phyloP scores from a whole-genome alignment of 306 rosid species.

The Vigna nakashimae region DNA sequence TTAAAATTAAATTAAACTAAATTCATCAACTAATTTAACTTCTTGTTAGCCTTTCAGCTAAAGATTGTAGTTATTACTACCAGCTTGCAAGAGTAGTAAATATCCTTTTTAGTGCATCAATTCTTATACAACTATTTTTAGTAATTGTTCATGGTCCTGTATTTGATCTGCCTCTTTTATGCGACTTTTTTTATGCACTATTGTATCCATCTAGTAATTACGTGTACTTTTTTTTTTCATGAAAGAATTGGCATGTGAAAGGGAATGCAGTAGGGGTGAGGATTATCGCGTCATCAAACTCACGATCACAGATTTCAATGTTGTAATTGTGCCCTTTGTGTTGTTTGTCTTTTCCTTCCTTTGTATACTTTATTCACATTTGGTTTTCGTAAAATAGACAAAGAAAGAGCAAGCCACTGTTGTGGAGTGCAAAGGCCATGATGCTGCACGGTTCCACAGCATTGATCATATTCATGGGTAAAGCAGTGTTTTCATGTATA shows the following conservation, averaged over 20 bases:
- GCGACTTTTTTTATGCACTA: background rate
- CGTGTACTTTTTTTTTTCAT: slow-evolving; percentile 40
- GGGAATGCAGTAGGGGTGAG: slow-evolving; percentile 98
- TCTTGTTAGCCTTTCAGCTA: slow-evolving; percentile 15
- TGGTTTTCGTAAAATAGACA: slow-evolving; percentile 54
- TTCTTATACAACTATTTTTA: background rate
- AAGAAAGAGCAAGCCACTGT: slow-evolving; percentile 72
- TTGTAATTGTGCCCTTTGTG: slow-evolving; percentile 42
- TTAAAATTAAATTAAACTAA: background rate
- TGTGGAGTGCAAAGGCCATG: slow-evolving; percentile 93
- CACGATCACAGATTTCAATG: slow-evolving; percentile 83
- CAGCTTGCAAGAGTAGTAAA: slow-evolving; percentile 9
- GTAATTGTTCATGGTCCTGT: slow-evolving; percentile 5
- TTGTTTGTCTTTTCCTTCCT: slow-evolving; percentile 26
- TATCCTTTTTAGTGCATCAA: slow-evolving; percentile 7
- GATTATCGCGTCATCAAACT: slow-evolving; percentile 95
- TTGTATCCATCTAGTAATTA: background rate
- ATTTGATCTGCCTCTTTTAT: slow-evolving; percentile 23
- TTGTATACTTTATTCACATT: slow-evolving; percentile 33
- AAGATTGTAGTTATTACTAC: slow-evolving; percentile 4
- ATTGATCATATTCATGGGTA: slow-evolving; percentile 94
- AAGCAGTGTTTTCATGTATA: slow-evolving; percentile 35
- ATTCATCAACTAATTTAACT: slow-evolving; percentile 11
- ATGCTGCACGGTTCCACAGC: slow-evolving; percentile 79
- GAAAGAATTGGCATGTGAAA: slow-evolving; percentile 89